phyloP scores from a whole-genome alignment of 768 basidiomycete genomes.

The Termitomyces sp. region DNA sequence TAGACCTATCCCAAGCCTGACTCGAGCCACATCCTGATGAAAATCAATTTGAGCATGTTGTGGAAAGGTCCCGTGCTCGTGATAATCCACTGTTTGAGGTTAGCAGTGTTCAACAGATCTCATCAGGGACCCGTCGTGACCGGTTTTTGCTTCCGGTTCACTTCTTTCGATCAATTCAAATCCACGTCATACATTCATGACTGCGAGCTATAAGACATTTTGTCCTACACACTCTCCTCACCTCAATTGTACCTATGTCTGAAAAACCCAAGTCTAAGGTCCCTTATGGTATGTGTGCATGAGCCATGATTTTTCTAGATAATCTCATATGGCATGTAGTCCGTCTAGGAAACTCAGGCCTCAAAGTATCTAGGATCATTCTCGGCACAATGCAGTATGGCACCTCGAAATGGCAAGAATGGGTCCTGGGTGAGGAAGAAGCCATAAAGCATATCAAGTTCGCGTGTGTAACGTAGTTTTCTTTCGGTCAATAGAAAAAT shows the following conservation, averaged over 20 bases:
- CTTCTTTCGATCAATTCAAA: too few species aligned
- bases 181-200: too few species aligned
- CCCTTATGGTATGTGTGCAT: neutral
- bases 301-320: neutral
- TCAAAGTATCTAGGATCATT: slow-evolving; percentile 61
- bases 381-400: slow-evolving; percentile 61
- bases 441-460: slow-evolving; percentile 47
- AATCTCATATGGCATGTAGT: slow-evolving; percentile 20
- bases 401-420: slow-evolving; percentile 41
- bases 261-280: neutral
- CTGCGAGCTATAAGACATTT: neutral
- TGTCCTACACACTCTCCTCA: neutral
- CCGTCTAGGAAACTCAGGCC: slow-evolving; percentile 44
- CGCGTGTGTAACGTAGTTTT: slow-evolving; percentile 26
- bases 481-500: neutral
- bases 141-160: too few species aligned
- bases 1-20: too few species aligned
- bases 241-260: neutral
- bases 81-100: too few species aligned
- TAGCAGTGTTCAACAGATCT: too few species aligned
- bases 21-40: too few species aligned
- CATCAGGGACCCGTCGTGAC: too few species aligned
- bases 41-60: too few species aligned
- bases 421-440: slow-evolving; percentile 43
- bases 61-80: too few species aligned